Conservation (phyloP, 1,284 basidiomycete genomes). For the Leccinum fallax region DNA sequence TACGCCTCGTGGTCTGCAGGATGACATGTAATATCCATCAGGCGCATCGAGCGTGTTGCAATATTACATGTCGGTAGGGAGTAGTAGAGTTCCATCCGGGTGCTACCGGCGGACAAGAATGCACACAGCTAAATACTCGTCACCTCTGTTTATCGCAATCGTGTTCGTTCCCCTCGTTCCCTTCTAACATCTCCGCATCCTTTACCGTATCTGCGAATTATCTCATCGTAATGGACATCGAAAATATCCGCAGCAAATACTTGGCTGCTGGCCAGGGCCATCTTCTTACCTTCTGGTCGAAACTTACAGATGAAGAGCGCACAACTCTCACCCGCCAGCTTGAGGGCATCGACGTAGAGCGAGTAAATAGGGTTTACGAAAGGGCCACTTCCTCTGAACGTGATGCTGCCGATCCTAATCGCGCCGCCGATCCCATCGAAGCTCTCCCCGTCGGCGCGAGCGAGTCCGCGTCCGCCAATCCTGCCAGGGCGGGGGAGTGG, state of each 20-base stretch:
- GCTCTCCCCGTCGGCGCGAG: conserved; percentile 80
- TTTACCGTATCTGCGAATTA: conserved; percentile 10
- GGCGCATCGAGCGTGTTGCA: not conserved
- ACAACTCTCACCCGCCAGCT: conserved; percentile 74
- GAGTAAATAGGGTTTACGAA: conserved; percentile 88
- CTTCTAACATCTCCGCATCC: conserved; percentile 11
- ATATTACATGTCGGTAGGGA: conserved; percentile 11
- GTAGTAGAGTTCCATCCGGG: conserved; percentile 21
- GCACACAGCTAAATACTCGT: conserved; percentile 22
- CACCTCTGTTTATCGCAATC: not conserved
- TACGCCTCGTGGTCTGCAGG: not conserved
- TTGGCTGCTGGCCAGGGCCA: conserved; percentile 85
- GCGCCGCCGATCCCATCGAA: conserved; percentile 57
- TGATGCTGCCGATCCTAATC: conserved; percentile 45
- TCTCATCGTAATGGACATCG: conserved; percentile 45
- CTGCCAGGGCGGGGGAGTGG: conserved; percentile 72
- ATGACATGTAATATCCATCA: not conserved
- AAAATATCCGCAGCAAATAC: conserved; percentile 62
- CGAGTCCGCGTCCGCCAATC: conserved; percentile 59
- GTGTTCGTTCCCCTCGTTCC: not conserved
- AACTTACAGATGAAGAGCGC: conserved; percentile 70
- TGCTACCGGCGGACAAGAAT: conserved; percentile 26
- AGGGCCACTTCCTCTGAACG: conserved; percentile 77
- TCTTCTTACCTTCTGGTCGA: conserved; percentile 86
- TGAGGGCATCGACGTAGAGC: conserved; percentile 80